phyloP scores from a whole-genome alignment of 2,329 filamentous ascomycete species.

The Trichophyton verrucosum region DNA sequence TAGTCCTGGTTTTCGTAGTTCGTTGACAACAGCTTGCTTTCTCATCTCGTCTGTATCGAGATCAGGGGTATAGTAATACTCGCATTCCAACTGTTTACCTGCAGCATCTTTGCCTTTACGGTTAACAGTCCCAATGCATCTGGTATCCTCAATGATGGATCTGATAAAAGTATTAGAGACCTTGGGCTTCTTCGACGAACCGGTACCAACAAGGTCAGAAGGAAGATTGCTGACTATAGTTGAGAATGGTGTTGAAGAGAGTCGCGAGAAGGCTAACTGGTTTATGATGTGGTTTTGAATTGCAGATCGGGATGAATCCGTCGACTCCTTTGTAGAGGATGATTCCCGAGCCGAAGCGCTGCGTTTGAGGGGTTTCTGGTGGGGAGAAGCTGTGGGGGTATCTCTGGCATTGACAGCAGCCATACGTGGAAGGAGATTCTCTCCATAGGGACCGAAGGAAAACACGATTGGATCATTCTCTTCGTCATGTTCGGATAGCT shows the following conservation, averaged over 20 bases:
- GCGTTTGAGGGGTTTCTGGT: slow-evolving; percentile 14
- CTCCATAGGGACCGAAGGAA: slow-evolving; percentile 82
- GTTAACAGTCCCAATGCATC: slow-evolving; percentile 75
- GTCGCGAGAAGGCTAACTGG: slow-evolving; percentile 84
- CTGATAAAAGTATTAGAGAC: slow-evolving; percentile 52
- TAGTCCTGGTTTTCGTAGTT: slow-evolving; percentile 76
- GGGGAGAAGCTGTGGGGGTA: slow-evolving; percentile 45
- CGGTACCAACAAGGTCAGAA: slow-evolving; percentile 43
- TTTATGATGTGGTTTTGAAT: slow-evolving; percentile 76
- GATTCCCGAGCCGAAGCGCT: slow-evolving; percentile 17
- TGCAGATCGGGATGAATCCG: slow-evolving; percentile 17
- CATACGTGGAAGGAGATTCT: slow-evolving; percentile 69
- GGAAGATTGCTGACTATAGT: slow-evolving; percentile 82
- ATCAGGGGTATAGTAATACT: slow-evolving; percentile 94
- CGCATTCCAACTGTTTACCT: slow-evolving; percentile 82
- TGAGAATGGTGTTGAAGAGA: slow-evolving; percentile 82
- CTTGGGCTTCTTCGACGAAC: slow-evolving; percentile 27
- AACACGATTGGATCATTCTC: slow-evolving; percentile 90
- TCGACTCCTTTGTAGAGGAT: slow-evolving; percentile 15
- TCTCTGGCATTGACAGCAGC: slow-evolving; percentile 58
- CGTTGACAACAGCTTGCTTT: slow-evolving; percentile 69
- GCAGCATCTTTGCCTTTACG: slow-evolving; percentile 93
- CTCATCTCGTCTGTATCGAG: slow-evolving; percentile 67
- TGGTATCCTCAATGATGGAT: slow-evolving; percentile 56
- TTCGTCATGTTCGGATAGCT: slow-evolving; percentile 70